phyloP scores from a whole-genome alignment of 495 filamentous ascomycete species.

The Trichoderma reesei region DNA sequence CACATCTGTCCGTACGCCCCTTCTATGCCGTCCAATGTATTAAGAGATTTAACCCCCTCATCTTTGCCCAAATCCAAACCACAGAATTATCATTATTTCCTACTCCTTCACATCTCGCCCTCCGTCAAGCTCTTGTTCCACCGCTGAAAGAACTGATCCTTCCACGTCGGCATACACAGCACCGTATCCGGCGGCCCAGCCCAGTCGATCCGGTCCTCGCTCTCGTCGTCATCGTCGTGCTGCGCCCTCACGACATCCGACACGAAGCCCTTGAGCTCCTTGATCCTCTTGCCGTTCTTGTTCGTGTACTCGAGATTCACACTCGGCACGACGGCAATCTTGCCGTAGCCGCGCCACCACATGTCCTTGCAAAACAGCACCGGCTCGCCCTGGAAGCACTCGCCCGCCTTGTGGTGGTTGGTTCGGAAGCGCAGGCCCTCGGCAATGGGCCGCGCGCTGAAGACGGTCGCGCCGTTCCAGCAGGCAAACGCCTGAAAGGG shows the following conservation, averaged over 20 bases:
- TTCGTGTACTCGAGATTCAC: slow-evolving; percentile 40
- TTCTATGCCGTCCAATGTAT: too few relatives aligned
- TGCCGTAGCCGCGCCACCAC: slow-evolving; percentile 34
- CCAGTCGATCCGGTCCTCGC: slow-evolving; percentile 20
- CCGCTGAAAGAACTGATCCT: slow-evolving; percentile 1
- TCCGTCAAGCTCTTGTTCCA: slow-evolving; percentile 3
- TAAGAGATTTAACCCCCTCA: too few relatives aligned
- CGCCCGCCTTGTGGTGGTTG: slow-evolving; percentile 18
- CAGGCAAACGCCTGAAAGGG: slow-evolving; percentile 47
- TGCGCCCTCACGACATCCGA: slow-evolving; percentile 23
- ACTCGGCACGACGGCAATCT: slow-evolving; percentile 38
- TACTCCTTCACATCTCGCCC: background rate
- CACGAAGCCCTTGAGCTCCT: slow-evolving; percentile 33
- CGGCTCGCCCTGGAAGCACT: slow-evolving; percentile 40
- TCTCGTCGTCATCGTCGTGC: slow-evolving; percentile 11
- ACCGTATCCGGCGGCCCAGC: slow-evolving; percentile 18
- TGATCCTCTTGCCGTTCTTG: slow-evolving; percentile 27
- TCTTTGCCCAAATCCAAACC: too few relatives aligned
- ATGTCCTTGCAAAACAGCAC: slow-evolving; percentile 41
- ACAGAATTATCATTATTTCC: too few relatives aligned
- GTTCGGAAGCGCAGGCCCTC: slow-evolving; percentile 28
- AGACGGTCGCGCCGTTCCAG: slow-evolving; percentile 41
- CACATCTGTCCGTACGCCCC: too few relatives aligned
- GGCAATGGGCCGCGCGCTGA: slow-evolving; percentile 23
- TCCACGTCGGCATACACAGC: slow-evolving; percentile 19